Percentiles rank a stretch among this genome's conserved stretches.
phyloP scores from a whole-genome alignment of 1,139 yeast genomes.

The Kodamaea alishanica region DNA sequence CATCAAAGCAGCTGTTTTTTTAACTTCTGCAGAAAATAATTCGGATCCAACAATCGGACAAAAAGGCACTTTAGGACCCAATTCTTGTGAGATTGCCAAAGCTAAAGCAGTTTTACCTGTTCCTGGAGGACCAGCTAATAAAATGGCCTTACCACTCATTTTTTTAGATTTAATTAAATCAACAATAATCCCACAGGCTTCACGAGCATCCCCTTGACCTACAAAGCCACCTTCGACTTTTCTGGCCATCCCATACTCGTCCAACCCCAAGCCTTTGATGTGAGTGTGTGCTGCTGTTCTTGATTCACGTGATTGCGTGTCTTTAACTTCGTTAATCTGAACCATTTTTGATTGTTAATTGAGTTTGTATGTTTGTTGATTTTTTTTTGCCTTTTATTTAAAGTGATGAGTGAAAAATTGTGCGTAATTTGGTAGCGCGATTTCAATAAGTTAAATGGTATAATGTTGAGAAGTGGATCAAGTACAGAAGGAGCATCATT shows the following conservation, averaged over 20 bases:
- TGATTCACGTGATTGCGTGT: constrained; percentile 51
- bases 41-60: constrained; percentile 97
- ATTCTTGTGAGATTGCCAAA: constrained; percentile 90
- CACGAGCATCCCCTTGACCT: constrained; percentile 92
- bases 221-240: constrained; percentile 91
- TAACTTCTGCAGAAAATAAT: constrained; percentile 93
- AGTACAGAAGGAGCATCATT: background rate
- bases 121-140: constrained; percentile 97
- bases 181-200: constrained; percentile 94
- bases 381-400: too few species aligned
- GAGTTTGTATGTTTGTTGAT: too few species aligned
- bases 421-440: too few species aligned
- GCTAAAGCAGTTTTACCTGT: constrained; percentile 98
- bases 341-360: constrained; percentile 49
- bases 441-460: too few species aligned
- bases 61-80: constrained; percentile 98
- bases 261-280: constrained; percentile 91
- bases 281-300: constrained; percentile 98
- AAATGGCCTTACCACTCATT: constrained; percentile 94
- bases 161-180: constrained; percentile 90
- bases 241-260: constrained; percentile 84
- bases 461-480: too few species aligned
- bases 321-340: constrained; percentile 79
- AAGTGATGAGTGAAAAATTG: too few species aligned
- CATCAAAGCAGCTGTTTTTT: constrained; percentile 95